A percentile compares a stretch with the other conserved stretches of the same genome.
Evolutionary conservation across 768 basidiomycete genomes (phyloP).

Genomic region (Harrya chromipes): DNA sequence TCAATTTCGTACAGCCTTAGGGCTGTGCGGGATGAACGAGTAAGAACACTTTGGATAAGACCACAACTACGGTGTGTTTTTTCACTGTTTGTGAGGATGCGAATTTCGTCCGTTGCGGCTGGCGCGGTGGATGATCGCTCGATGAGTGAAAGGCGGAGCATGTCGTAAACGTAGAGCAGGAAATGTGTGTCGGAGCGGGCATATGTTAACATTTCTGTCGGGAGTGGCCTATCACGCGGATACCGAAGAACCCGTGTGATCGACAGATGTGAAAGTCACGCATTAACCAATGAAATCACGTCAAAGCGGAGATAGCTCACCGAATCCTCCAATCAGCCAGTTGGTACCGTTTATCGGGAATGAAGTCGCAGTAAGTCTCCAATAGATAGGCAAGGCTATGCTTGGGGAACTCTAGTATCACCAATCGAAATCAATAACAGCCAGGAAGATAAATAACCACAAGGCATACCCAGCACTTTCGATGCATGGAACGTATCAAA

Average conservation of each 20-base stretch:
- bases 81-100: neutral
- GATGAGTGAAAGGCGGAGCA: slow-evolving; percentile 83
- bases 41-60: slow-evolving; percentile 62
- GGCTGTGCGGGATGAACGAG: slow-evolving; percentile 73
- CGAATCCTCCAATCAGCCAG: slow-evolving; percentile 97
- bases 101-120: slow-evolving; percentile 17
- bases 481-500: slow-evolving; percentile 98
- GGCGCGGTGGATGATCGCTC: slow-evolving; percentile 48
- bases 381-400: slow-evolving; percentile 84
- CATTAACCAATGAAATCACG: neutral
- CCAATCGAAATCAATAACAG: neutral
- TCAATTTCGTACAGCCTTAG: slow-evolving; percentile 69
- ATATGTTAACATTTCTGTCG: slow-evolving; percentile 85
- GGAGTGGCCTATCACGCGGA: slow-evolving; percentile 55
- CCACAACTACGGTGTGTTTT: slow-evolving; percentile 29
- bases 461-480: slow-evolving; percentile 61
- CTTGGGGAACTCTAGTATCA: slow-evolving; percentile 64
- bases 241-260: neutral
- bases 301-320: slow-evolving; percentile 33
- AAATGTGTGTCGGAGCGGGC: slow-evolving; percentile 97
- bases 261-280: neutral
- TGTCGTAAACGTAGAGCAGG: slow-evolving; percentile 89
- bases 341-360: slow-evolving; percentile 93
- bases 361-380: slow-evolving; percentile 85
- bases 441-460: neutral